A percentile compares a stretch with the other conserved stretches of the same genome.
phyloP scores from a whole-genome alignment of 2,329 filamentous ascomycete genomes.

The Pseudopyrenochaeta lycopersici region DNA sequence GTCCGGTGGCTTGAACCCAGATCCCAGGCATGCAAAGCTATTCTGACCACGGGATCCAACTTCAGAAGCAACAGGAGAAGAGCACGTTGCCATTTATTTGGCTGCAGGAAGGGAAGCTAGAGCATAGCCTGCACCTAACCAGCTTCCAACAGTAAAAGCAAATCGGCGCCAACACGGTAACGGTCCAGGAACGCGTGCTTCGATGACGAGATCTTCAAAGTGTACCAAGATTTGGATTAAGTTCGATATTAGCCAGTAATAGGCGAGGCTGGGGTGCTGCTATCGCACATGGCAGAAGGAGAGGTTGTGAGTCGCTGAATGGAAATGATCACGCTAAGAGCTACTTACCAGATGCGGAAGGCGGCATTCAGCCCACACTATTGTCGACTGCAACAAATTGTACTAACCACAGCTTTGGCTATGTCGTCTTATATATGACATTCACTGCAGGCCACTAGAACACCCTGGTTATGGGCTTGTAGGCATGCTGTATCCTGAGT shows the following conservation, averaged over 20 bases:
- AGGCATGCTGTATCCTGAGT: too few relatives aligned
- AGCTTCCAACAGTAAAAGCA: too few relatives aligned
- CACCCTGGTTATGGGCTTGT: too few relatives aligned
- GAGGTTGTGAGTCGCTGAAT: slow-evolving; percentile 23
- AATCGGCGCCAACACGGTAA: too few relatives aligned
- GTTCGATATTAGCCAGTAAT: slow-evolving; percentile 6
- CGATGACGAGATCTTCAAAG: slow-evolving; percentile 6
- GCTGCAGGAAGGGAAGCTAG: slow-evolving; percentile 7
- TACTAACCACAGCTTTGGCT: too few relatives aligned
- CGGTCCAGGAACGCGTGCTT: slow-evolving; percentile 17
- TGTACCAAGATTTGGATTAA: not conserved
- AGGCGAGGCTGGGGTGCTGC: slow-evolving; percentile 1
- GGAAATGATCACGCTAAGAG: slow-evolving; percentile 6
- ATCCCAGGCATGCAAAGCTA: slow-evolving; percentile 7
- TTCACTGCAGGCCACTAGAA: too few relatives aligned
- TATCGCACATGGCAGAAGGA: slow-evolving; percentile 23
- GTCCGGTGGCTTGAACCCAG: slow-evolving; percentile 14
- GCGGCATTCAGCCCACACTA: not conserved
- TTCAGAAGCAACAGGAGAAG: not conserved
- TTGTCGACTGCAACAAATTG: too few relatives aligned
- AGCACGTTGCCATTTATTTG: slow-evolving; percentile 29
- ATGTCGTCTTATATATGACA: too few relatives aligned
- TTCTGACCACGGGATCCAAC: not conserved
- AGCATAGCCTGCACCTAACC: not conserved
- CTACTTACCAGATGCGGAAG: slow-evolving; percentile 18